Percentiles rank a stretch among this genome's conserved stretches.
Evolutionary conservation across 257 asterid species (phyloP).

Genomic region (Forsythia suspensa): DNA sequence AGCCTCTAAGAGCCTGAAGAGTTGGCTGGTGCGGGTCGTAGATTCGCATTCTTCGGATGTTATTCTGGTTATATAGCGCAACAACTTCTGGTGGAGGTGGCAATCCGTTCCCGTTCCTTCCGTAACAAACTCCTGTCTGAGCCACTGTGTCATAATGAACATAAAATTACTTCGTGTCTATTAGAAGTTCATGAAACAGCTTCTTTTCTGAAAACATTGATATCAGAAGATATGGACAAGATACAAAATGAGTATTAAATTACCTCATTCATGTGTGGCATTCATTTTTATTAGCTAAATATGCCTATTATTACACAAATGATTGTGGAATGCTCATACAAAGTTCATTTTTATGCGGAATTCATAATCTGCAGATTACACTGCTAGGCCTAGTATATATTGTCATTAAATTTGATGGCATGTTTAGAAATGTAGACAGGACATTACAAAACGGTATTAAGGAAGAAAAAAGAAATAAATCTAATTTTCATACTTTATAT

Average conservation of each 20-base stretch:
- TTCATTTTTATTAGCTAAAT: neutral
- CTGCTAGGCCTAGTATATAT: neutral
- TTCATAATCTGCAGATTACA: neutral
- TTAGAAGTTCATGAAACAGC: neutral
- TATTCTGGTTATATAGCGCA: conserved; percentile 10
- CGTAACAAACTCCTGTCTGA: conserved; percentile 21
- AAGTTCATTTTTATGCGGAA: neutral
- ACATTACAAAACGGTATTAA: neutral
- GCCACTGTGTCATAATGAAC: conserved; percentile 4
- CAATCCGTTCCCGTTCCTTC: conserved; percentile 12
- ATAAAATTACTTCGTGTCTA: neutral
- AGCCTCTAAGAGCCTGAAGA: conserved; percentile 15
- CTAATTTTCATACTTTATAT: neutral
- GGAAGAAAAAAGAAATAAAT: neutral
- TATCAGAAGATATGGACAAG: neutral
- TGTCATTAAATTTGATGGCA: neutral
- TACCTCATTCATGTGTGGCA: neutral
- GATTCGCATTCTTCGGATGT: conserved; percentile 13
- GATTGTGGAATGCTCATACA: neutral
- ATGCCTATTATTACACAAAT: neutral
- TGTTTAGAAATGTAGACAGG: neutral
- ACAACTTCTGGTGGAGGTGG: conserved; percentile 13
- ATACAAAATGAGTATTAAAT: too few relatives aligned
- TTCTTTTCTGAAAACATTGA: neutral
- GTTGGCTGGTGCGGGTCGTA: neutral